phyloP scores from a whole-genome alignment of 192 early-diverging fungal species.

The Lobosporangium transversale region DNA sequence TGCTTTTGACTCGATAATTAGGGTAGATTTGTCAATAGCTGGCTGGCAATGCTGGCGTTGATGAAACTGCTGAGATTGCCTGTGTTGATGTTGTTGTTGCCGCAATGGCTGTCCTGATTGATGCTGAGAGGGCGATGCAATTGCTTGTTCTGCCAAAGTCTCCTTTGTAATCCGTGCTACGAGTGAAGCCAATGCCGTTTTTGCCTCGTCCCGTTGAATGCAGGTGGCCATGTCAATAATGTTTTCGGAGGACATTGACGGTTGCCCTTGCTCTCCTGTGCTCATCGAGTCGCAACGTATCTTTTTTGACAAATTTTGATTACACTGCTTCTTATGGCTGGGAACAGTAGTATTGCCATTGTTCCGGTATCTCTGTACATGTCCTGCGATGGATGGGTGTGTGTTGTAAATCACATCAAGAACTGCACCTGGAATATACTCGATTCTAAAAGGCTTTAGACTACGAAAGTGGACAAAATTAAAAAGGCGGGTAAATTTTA shows the following conservation, averaged over 20 bases:
- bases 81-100: not conserved
- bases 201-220: not conserved
- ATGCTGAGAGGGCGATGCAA: not conserved
- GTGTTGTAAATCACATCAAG: constrained; percentile 18
- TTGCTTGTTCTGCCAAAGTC: not conserved
- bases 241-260: not conserved
- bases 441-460: constrained; percentile 15
- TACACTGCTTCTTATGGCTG: no score
- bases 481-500: not conserved
- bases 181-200: not conserved
- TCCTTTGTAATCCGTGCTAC: not conserved
- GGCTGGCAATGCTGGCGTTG: no score
- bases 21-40: no score
- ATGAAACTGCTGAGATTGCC: not conserved
- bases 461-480: constrained; percentile 9
- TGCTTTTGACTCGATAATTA: not conserved
- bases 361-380: no score
- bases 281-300: no score
- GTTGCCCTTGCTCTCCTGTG: no score
- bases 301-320: no score
- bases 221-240: not conserved
- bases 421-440: constrained; percentile 9
- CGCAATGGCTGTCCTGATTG: not conserved
- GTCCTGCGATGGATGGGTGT: not conserved
- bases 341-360: no score